These are phyloP conservation scores for Phaeosphaeriaceae sp. DNA, from an alignment of 2,329 filamentous ascomycete species.

Conservation along the genomic window DNA sequence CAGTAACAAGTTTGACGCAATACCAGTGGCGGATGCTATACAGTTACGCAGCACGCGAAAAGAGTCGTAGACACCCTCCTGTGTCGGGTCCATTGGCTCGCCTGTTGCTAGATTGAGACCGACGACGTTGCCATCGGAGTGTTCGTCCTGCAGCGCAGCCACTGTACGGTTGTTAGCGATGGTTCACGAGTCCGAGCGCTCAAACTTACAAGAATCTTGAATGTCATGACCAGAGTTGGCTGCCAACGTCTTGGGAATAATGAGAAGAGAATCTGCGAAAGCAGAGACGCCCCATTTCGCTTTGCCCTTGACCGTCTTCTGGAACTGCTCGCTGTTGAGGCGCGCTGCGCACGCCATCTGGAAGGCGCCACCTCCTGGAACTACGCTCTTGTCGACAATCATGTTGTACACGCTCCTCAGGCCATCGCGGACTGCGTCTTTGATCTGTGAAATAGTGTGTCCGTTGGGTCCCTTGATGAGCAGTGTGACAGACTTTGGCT, in stretches of 20 bases:
- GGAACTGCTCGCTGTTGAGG: constrained; percentile 84
- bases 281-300: constrained; percentile 94
- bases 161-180: constrained; percentile 60
- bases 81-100: constrained; percentile 91
- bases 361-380: constrained; percentile 94
- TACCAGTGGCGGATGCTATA: constrained; percentile 91
- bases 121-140: constrained; percentile 81
- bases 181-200: background rate
- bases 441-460: constrained; percentile 96
- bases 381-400: constrained; percentile 96
- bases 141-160: constrained; percentile 85
- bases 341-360: constrained; percentile 91
- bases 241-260: constrained; percentile 97
- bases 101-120: constrained; percentile 88
- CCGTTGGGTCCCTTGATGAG: constrained; percentile 97
- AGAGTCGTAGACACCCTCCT: constrained; percentile 93
- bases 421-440: constrained; percentile 93
- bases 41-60: constrained; percentile 94
- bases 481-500: constrained; percentile 95
- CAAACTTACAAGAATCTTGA: constrained; percentile 84
- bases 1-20: constrained; percentile 91
- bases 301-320: constrained; percentile 94
- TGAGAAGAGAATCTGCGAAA: constrained; percentile 90
- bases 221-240: constrained; percentile 97
- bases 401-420: constrained; percentile 98